Evolutionary conservation across 768 basidiomycete species (phyloP), one percentile per base, ranked within the genome.

Genomic region (Lentinula sp.): DNA sequence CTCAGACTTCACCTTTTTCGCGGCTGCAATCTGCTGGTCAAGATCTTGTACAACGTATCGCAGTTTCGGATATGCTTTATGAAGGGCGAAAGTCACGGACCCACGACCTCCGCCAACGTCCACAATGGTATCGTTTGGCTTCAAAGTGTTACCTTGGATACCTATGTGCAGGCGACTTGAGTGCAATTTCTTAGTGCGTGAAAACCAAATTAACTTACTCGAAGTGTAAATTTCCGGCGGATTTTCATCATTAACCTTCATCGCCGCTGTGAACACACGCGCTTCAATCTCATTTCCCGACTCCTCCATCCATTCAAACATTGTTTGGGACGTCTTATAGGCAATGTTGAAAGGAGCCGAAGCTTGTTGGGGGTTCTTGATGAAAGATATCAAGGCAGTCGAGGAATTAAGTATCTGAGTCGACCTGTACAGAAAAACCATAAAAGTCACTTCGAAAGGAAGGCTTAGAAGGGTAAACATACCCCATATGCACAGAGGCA

Each of bases 51-150:
- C 68, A 35, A 76, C 63, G 46, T 71, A 73, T 16, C 67, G 66
- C 11, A 76, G 62, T 31, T 75, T 66, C 8, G 73, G 70, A 62
- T 68, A 70, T 2, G 63, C 67, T 51, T 72, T 70, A 2, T 67
- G 62, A 18, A 78, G 48, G 10, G 63, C 63, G n/a, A 76, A 62
- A 0, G 71, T 68, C 6, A 70, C 65, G 8, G 69, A 66, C 1
- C 77, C 77, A 16, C 72, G 61, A 42, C 72, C 70, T 13, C 76
- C 76, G 6, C 76, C 77, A 4, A 78, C 72, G 39, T 74, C 73
- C 4, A 74, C 73, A 15, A 73, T 56, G 18, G 67, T 53, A 18
- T 63, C 62, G 7, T 62, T 66, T 0, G 63, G 51, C 1, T 65
- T 62, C 11, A 71, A 54, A 8, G 49, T 18, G 11, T 62, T 50